Evolutionary conservation across 371 early-diverging fungal genomes (phyloP), one percentile per base, ranked within the genome.

Genomic region (Caulochytrium protostelioides): DNA sequence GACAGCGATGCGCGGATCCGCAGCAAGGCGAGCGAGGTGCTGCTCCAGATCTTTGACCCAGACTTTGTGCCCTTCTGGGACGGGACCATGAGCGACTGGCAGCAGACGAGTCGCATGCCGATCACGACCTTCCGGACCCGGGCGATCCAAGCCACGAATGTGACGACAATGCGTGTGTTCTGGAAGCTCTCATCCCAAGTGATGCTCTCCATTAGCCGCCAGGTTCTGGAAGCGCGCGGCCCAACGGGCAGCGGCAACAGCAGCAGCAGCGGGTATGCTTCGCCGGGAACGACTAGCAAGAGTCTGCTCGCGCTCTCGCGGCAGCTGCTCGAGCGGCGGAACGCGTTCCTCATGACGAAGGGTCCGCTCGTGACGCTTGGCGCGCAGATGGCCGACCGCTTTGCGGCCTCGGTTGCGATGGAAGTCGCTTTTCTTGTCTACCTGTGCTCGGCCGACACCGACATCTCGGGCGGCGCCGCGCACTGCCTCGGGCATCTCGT

Each of bases 361-460:
- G 34, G 49, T 48, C 62, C 64, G 0, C 39, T 54, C 13, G 57
- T 67, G 13, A 50, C 49, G 32, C 55, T 65, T 38, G 72, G 64
- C 1, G 47, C 62, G 4, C 62, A 64, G 28, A 57, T 60, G 6
- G 62, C 64, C 4, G 80, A 81, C 41, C 48, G 79, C 20, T 43
- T 74, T 19, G 69, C 71, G 27, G 73, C 80, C 5, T 62, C 68
- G 17, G 70, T 77, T 23, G 71, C 72, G 1, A 42, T 83, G 23
- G 86, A 85, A 44, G 71, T 76, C 15, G 72, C 76, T 0, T 58
- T 85, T 6, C 46, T 82, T 9, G 72, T 83, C 4, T 45, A 78
- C 6, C 44, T 84, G 13, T 81, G 82, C 39, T 73, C 72, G 6
- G 55, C 80, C 0, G 77, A 79, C 37, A 60, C 70, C 10, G 79